Base-by-base conservation (phyloP, 306 rosid species). In the Casuarina equisetifolia region DNA sequence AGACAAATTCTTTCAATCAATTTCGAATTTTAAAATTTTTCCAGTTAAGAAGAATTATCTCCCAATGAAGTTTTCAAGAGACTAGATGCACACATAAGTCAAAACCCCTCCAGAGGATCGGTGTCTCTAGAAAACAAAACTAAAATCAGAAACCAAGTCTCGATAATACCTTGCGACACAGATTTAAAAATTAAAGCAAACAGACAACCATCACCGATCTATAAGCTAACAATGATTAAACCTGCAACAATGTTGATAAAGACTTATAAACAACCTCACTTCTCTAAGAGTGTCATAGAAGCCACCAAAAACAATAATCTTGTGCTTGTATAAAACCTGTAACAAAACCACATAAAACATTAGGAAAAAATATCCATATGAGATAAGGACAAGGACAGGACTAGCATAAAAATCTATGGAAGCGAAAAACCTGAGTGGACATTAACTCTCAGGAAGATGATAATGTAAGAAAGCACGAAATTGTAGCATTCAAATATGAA, bases 311-410 rank as follows among this genome's bases (percentile, higher is more conserved):
- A 95, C 90, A 80, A 95, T 89, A 81, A 95, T 86, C 91, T 91
- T 95, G 91, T 95, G 98, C 90, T 95, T 95, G 97, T 95, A 95
- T 77, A 95, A 74, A 43, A 95, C 89, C 99, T 95, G 91, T 75
- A 82, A 88, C 75, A 80, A 70, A 75, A 83, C 48, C 76, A 70
- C 69, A 83, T 36, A 63, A 12, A 76, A 45, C 43, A 67, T 39
- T 46, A 66, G 46, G 70, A 64, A 80, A 40, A 79, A 45, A 51
- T 5, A 32, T 57, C 48, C 70, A 66, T 40, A 15, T 16, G 54
- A 51, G 46, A 49, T 2, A 70, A 75, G 19, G 63, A 49, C 2
- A 70, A 75, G 35, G 63, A 78, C 66, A 25, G 10, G 73, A 73
- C 52, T 10, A 51, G 72, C 13, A 58, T 57, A 51, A 50, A 39